Conservation (phyloP, 2,329 filamentous ascomycete species). For the Colletotrichum chlorophyti region DNA sequence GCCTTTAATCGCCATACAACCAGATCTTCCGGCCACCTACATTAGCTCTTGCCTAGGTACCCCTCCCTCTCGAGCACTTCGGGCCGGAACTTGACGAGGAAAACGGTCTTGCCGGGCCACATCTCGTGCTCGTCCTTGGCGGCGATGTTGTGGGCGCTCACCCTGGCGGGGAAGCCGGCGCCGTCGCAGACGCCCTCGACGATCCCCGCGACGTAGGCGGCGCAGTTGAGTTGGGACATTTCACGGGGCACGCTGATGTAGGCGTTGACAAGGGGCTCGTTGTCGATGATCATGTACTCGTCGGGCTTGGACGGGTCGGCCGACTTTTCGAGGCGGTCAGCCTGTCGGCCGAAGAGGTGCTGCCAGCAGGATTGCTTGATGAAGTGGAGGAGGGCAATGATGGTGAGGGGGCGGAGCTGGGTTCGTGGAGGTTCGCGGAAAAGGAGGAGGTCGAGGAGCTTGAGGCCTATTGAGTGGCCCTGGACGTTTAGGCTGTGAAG, state of each 20-base stretch:
- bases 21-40: background rate
- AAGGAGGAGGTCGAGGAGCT: conserved; percentile 92
- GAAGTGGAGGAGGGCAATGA: conserved; percentile 91
- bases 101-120: conserved; percentile 97
- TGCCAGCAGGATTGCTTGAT: conserved; percentile 93
- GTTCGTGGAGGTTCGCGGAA: conserved; percentile 77
- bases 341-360: conserved; percentile 88
- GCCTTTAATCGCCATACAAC: conserved; percentile 29
- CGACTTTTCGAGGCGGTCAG: conserved; percentile 91
- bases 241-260: conserved; percentile 94
- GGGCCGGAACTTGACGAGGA: conserved; percentile 89
- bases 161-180: conserved; percentile 85
- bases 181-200: conserved; percentile 96
- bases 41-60: conserved; percentile 68
- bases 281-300: conserved; percentile 99
- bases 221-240: conserved; percentile 96
- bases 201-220: conserved; percentile 92
- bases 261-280: conserved; percentile 93
- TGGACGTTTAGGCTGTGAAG: conserved; percentile 78
- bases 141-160: conserved; percentile 84
- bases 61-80: conserved; percentile 92
- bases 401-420: conserved; percentile 80
- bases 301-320: conserved; percentile 82
- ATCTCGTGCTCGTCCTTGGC: conserved; percentile 72
- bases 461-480: conserved; percentile 92